Conservation (phyloP, 2,329 filamentous ascomycete species). For the Calonectria honghensis region DNA sequence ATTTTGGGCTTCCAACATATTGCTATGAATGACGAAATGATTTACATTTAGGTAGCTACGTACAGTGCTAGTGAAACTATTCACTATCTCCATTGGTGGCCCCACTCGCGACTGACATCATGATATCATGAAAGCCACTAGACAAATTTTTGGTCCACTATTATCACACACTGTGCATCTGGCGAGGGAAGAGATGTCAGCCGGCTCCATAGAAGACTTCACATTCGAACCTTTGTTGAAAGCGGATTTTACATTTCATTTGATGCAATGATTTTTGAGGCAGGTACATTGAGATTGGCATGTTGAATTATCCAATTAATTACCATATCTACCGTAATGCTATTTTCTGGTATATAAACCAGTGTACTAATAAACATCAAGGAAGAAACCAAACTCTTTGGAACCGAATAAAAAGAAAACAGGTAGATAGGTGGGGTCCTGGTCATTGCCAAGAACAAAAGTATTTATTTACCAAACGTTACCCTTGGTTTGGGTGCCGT, state of each 20-base stretch:
- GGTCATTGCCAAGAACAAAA: not conserved
- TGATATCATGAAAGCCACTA: not conserved
- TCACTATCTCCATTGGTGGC: not conserved
- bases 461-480: slow-evolving; percentile 59
- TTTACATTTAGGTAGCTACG: not conserved
- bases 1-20: not conserved
- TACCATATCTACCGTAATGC: not conserved
- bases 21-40: slow-evolving; percentile 1
- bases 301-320: slow-evolving; percentile 27
- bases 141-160: not conserved
- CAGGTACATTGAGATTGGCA: not conserved
- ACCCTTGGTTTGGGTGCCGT: slow-evolving; percentile 72
- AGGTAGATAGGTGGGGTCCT: no score
- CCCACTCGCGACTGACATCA: not conserved
- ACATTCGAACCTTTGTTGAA: no score
- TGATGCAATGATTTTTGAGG: not conserved
- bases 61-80: not conserved
- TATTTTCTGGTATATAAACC: not conserved
- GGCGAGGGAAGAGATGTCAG: no score
- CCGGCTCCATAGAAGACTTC: no score
- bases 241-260: not conserved
- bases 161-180: no score
- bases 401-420: slow-evolving; percentile 1
- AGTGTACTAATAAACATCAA: not conserved
- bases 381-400: not conserved